Base-by-base conservation (phyloP, 148 eudicot genomes). In the Spergularia bocconei region DNA sequence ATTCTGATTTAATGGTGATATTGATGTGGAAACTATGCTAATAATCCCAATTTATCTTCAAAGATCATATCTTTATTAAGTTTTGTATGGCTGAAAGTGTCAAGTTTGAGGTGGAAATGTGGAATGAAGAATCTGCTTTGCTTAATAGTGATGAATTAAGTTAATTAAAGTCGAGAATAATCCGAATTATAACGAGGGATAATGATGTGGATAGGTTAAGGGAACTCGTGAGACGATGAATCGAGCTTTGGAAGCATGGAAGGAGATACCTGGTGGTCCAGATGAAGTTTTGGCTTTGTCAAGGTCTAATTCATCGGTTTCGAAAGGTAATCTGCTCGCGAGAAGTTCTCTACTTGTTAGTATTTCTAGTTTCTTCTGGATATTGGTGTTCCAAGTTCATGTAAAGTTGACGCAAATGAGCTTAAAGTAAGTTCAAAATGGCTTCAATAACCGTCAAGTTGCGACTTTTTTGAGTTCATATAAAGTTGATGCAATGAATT, bases 161-260 rank as follows among this genome's bases (percentile, higher is more conserved):
- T 44, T 44, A 44, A 44, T 44, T 44, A 44, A 44, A 44, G 48
- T 44, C 10, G 48, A 11, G 20, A 19, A 59, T 21, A 21, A 59
- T 21, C 10, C 38, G n/a, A 63, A 29, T 29, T 29, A 25, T 20
- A 63, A 20, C 9, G 52, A 36, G 53, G 74, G 67, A 62, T 62
- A 21, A 13, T 51, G 73, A 77, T 77, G 76, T 69, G 52, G 65
- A 67, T 82, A 90, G 94, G 97, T 92, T 56, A 90, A 87, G 79
- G 79, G 84, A 38, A 89, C 89, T 77, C 85, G 97, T 11, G 97
- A 85, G 68, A 78, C 83, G 5, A 88, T 91, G 97, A 90, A 90
- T 67, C 76, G 80, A 71, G 88, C 90, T 13, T 82, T 87, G 82
- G 91, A 86, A 66, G 71, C 79, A 71, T 91, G 97, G 97, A 91